These are phyloP conservation scores for Thelephora terrestris DNA, from an alignment of 1,284 basidiomycete species.

Conservation along the genomic window DNA sequence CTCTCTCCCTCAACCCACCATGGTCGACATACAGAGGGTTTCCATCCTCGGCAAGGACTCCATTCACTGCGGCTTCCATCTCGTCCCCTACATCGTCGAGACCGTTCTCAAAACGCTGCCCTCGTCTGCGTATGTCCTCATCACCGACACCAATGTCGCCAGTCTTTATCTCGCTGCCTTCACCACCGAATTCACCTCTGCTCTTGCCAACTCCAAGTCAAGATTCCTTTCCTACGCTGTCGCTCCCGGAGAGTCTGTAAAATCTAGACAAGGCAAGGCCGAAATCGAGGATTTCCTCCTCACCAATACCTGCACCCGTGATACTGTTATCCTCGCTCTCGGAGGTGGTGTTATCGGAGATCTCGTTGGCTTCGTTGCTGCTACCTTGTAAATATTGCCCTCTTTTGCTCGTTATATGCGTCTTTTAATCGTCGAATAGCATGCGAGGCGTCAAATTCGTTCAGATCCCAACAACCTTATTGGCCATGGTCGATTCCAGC, in stretches of 20 bases:
- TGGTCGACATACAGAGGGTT: constrained; percentile 51
- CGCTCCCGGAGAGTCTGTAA: constrained; percentile 87
- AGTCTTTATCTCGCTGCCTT: constrained; percentile 66
- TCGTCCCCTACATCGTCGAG: constrained; percentile 75
- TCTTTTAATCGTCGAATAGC: constrained; percentile 24
- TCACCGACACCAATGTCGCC: constrained; percentile 90
- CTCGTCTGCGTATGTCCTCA: constrained; percentile 85
- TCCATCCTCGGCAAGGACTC: constrained; percentile 81
- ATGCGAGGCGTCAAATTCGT: constrained; percentile 89
- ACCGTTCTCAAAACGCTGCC: constrained; percentile 71
- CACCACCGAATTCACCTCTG: constrained; percentile 53
- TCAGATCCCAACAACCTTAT: constrained; percentile 92
- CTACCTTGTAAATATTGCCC: constrained; percentile 76
- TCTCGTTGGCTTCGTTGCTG: constrained; percentile 91
- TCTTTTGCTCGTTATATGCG: neutral
- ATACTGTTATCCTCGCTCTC: constrained; percentile 88
- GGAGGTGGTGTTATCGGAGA: constrained; percentile 98
- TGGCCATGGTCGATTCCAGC: constrained; percentile 98
- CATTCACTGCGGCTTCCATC: constrained; percentile 89
- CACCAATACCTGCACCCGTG: constrained; percentile 81
- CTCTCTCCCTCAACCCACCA: constrained; percentile 9
- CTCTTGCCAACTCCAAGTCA: constrained; percentile 33
- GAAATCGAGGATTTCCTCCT: constrained; percentile 92
- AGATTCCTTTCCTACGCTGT: constrained; percentile 78
- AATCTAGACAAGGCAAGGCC: constrained; percentile 88